Percentiles rank a stretch among this genome's conserved stretches.
Evolutionary conservation across 768 basidiomycete species (phyloP).

Genomic region (Lepiota venenata): DNA sequence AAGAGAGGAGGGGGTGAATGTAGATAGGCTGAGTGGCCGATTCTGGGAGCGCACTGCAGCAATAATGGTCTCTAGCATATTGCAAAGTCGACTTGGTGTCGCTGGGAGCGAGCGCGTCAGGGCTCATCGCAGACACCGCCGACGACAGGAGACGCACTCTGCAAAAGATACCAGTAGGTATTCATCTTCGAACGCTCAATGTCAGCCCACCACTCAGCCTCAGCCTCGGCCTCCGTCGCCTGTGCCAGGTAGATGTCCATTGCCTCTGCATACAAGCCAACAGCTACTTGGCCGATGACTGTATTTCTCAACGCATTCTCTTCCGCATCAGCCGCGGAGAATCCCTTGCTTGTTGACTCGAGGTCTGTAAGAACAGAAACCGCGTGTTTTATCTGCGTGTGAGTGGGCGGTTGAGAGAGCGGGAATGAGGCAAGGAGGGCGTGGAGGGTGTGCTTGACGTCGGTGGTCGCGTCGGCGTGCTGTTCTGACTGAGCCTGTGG

Average conservation of each 20-base stretch:
- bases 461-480: not conserved
- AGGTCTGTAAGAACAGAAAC: conserved; percentile 25
- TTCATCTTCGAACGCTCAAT: conserved; percentile 56
- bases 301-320: conserved; percentile 37
- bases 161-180: conserved; percentile 65
- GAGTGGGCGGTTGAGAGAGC: conserved; percentile 17
- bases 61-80: conserved; percentile 35
- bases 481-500: not conserved
- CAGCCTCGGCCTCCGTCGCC: conserved; percentile 67
- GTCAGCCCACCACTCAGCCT: conserved; percentile 84
- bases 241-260: conserved; percentile 63
- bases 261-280: conserved; percentile 61
- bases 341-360: conserved; percentile 13
- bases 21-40: conserved; percentile 42
- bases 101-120: conserved; percentile 30
- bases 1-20: conserved; percentile 46
- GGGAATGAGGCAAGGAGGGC: conserved; percentile 36
- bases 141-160: conserved; percentile 52
- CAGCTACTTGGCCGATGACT: conserved; percentile 46
- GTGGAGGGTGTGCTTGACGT: conserved; percentile 31
- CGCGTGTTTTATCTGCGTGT: conserved; percentile 24
- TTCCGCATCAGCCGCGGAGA: conserved; percentile 23
- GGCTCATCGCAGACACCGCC: not conserved
- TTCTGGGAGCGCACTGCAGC: conserved; percentile 38
- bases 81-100: conserved; percentile 38